Percentiles rank a stretch among this genome's conserved stretches.
These are phyloP conservation scores for Yarrowia deformans DNA, from an alignment of 805 yeast species.

Conservation along the genomic window DNA sequence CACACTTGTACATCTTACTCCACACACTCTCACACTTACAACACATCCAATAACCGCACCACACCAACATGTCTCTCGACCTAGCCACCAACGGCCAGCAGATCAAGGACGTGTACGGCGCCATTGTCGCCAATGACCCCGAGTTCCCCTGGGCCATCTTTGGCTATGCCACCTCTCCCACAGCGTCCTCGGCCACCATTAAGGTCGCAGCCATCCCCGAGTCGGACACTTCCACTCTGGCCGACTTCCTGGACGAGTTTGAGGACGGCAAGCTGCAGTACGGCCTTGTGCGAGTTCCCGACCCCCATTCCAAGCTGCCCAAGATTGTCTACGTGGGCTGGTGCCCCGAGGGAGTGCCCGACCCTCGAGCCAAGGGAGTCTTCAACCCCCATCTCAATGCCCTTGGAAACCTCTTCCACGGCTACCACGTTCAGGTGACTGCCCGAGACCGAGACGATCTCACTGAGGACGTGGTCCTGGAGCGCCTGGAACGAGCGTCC, in stretches of 20 bases:
- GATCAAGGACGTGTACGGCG: conserved; percentile 76
- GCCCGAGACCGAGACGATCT: conserved; percentile 95
- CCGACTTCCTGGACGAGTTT: conserved; percentile 80
- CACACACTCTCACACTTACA: conserved; percentile 1
- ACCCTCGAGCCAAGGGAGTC: conserved; percentile 52
- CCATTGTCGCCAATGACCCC: conserved; percentile 79
- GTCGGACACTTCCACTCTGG: conserved; percentile 69
- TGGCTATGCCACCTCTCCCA: conserved; percentile 69
- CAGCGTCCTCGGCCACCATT: conserved; percentile 49
- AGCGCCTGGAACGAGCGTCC: conserved; percentile 85
- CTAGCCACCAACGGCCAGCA: conserved; percentile 73
- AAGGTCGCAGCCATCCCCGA: conserved; percentile 51
- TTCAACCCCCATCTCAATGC: conserved; percentile 54
- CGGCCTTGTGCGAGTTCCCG: conserved; percentile 86
- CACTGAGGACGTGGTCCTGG: conserved; percentile 75
- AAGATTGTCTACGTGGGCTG: conserved; percentile 89
- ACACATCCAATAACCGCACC: conserved; percentile 23
- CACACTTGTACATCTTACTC: background rate
- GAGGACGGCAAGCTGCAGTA: conserved; percentile 88
- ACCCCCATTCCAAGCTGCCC: conserved; percentile 89
- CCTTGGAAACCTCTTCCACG: conserved; percentile 55
- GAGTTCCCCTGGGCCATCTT: conserved; percentile 77
- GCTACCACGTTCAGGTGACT: conserved; percentile 94
- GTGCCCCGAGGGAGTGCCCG: conserved; percentile 92
- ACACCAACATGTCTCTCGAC: conserved; percentile 50